A percentile compares a stretch with the other conserved stretches of the same genome.
phyloP scores from a whole-genome alignment of 352 stramenopile genomes.

The Phytopythium montanum region DNA sequence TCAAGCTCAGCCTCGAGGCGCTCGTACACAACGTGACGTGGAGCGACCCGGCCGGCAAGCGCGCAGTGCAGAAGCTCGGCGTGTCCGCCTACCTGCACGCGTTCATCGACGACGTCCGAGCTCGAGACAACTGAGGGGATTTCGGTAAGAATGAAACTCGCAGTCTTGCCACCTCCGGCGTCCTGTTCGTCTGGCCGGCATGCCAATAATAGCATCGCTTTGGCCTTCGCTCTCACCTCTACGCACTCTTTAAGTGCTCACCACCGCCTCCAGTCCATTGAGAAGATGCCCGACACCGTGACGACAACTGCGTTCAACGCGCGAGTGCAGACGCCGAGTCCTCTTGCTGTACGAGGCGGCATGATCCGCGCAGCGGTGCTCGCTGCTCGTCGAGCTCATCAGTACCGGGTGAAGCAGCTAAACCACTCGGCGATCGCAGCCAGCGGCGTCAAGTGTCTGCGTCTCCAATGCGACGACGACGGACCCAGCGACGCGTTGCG shows the following conservation, averaged over 20 bases:
- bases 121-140: slow-evolving; percentile 27
- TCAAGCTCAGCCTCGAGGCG: slow-evolving; percentile 63
- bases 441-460: slow-evolving; percentile 3
- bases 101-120: slow-evolving; percentile 34
- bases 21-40: slow-evolving; percentile 71
- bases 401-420: slow-evolving; percentile 31
- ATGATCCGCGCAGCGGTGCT: slow-evolving; percentile 42
- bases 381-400: slow-evolving; percentile 42
- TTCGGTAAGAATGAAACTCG: not conserved
- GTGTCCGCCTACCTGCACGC: slow-evolving; percentile 56
- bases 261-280: not conserved
- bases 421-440: not conserved
- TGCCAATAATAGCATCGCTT: not conserved
- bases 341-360: slow-evolving; percentile 8
- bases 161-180: not conserved
- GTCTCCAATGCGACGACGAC: not conserved
- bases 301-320: not conserved
- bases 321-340: not conserved
- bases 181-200: not conserved
- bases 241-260: not conserved
- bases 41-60: slow-evolving; percentile 65
- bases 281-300: not conserved
- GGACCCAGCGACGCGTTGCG: not conserved
- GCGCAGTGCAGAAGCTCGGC: slow-evolving; percentile 60
- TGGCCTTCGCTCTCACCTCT: not conserved